Evolutionary conservation across 352 stramenopile species (phyloP), one percentile per base, ranked within the genome.

Genomic region (Globisporangium recalcitrans): DNA sequence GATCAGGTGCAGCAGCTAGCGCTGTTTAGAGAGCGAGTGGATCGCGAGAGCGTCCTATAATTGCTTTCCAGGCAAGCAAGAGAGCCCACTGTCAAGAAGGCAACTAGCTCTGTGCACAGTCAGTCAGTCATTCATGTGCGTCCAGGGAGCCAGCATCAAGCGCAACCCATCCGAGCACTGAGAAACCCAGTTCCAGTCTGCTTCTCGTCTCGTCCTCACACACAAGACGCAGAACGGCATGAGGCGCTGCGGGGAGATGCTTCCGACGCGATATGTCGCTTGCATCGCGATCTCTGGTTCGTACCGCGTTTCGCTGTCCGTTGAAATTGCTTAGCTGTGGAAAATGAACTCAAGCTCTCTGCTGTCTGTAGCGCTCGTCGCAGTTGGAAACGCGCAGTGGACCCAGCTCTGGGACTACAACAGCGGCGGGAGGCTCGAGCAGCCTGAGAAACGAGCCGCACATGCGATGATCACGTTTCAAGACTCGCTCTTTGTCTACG

Each of bases 401-500:
- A 82, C 67, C 13, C 72, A 73, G 27, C 62, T 86, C 16, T 89
- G 77, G 72, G 67, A 76, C 29, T 70, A 71, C 53, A 62, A 27
- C 60, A 40, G 19, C 38, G 55, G 1, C 14, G 36, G 22, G 31
- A 61, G 29, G 0, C 36, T 14, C 48, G 60, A 63, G 14, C 78
- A 80, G 27, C 78, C 78, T 1, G 71, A 74, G 60, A 75, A 74
- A 24, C 80, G 82, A 8, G 77, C 78, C 3, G 82, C 78, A 21
- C 82, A 92, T 40, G 76, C 70, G 0, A 70, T 88, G 44, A 54
- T 78, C 13, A 51, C 60, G 3, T 78, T 81, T 52, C 49, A 79
- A 9, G 76, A 92, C 58, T 62, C 64, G 11, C 58, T 92, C 32
- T 90, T 87, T 60, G 56, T 89, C 31, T 89, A 79, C 58, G 82